phyloP scores from a whole-genome alignment of 2,329 filamentous ascomycete genomes.

The Xylariaceae sp. region DNA sequence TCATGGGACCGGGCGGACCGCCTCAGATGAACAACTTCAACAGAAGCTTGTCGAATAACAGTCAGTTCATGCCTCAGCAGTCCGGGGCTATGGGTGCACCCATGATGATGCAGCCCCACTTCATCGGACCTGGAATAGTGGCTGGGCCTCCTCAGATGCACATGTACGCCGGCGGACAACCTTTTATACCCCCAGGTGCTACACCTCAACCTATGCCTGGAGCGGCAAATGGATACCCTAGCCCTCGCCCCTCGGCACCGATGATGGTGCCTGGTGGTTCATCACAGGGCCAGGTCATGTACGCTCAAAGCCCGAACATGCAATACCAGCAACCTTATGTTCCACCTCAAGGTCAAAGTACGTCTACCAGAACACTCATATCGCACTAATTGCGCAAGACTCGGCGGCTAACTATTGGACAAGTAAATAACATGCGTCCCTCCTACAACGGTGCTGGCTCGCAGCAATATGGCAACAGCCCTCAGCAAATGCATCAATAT shows the following conservation, averaged over 20 bases:
- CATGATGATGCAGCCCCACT: slow-evolving; percentile 81
- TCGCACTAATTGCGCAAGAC: slow-evolving; percentile 15
- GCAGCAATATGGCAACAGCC: slow-evolving; percentile 61
- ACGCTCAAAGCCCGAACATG: slow-evolving; percentile 69
- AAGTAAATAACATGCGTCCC: slow-evolving; percentile 56
- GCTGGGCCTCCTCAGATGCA: slow-evolving; percentile 66
- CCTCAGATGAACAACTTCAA: slow-evolving; percentile 64
- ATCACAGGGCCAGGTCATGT: slow-evolving; percentile 78
- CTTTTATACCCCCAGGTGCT: slow-evolving; percentile 56
- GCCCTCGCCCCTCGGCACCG: slow-evolving; percentile 71
- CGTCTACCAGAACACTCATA: slow-evolving; percentile 39
- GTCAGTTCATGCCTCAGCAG: slow-evolving; percentile 68
- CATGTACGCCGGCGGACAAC: slow-evolving; percentile 70
- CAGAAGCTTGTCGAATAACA: slow-evolving; percentile 65
- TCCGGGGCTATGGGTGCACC: slow-evolving; percentile 65
- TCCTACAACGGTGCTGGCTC: slow-evolving; percentile 52
- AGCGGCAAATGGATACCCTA: slow-evolving; percentile 75
- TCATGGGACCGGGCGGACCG: slow-evolving; percentile 60
- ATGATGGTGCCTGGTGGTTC: slow-evolving; percentile 96
- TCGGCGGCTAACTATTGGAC: slow-evolving; percentile 35
- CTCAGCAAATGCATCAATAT: slow-evolving; percentile 61
- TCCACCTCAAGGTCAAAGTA: slow-evolving; percentile 69
- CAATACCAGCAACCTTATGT: slow-evolving; percentile 72
- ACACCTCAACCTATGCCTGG: slow-evolving; percentile 53
- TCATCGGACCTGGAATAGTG: slow-evolving; percentile 67